Base-by-base conservation (phyloP, 192 early-diverging fungal genomes). In the Piromyces sp. region DNA sequence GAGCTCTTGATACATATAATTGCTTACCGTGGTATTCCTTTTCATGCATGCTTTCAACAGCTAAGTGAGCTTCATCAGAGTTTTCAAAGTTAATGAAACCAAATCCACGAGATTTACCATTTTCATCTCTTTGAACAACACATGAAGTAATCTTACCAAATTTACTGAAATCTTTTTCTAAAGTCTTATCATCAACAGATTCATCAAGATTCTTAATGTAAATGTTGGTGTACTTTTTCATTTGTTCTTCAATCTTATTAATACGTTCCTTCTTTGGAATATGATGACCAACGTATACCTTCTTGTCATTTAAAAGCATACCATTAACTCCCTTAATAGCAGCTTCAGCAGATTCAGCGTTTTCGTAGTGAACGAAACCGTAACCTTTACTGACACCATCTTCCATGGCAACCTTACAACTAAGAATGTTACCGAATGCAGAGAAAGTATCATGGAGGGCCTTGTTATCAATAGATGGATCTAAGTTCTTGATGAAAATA, bases 401-500 rank as follows among this genome's bases (percentile, higher is more conserved):
- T 83, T 94, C 91, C 82, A 91, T 89, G 79, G 94, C 96, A 84
- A 99, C 95, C 90, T 99, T 99, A 94, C 97, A 98, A 84, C 93
- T 95, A 79, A 98, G 89, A 83, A 99, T 98, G 87, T 92, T 92
- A 81, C 98, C 98, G 82, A 99, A 99, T 80, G 97, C 95, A 58
- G 94, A 91, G 88, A 99, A 99, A 82, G 97, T 98, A 85, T 99
- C 98, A 88, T 98, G 97, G 68, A 99, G 93, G 79, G 97, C 96
- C 92, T 97, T 97, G 92, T 97, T 96, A 90, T 99, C 97, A 85
- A 99, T 99, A 81, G 95, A 88, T 79, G 92, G 88, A 89, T 98
- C 96, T 80, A 99, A 89, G 93, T 99, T 99, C 91, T 99, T 99
- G 91, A 99, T 99, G 88, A 99, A 99, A 87, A 99, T 95, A 90